Evolutionary conservation across 441 rosid species (phyloP).

Genomic region (Euphorbia celastroides): DNA sequence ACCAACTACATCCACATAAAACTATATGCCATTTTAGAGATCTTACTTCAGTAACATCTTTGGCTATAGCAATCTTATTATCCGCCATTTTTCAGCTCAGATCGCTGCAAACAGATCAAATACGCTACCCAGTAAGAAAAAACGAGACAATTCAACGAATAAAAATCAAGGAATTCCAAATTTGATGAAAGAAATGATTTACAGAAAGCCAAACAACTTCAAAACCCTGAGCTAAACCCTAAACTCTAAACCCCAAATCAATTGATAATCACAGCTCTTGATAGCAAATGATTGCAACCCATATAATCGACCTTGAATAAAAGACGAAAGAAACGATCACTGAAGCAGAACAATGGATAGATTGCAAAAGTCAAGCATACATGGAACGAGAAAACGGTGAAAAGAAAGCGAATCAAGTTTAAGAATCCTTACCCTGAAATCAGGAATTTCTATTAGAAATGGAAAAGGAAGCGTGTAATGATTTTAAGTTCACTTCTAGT

Average conservation of each 20-base stretch:
- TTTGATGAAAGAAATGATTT: background rate
- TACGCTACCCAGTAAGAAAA: background rate
- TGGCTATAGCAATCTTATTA: slow-evolving; percentile 32
- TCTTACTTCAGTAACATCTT: slow-evolving; percentile 49
- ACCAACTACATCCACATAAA: background rate
- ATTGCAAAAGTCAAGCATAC: background rate
- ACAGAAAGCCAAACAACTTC: background rate
- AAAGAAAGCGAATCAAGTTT: background rate
- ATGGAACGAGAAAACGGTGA: background rate
- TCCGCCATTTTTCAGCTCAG: slow-evolving; percentile 26
- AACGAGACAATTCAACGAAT: background rate
- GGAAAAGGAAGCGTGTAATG: no score
- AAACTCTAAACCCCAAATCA: background rate
- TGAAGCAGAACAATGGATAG: background rate
- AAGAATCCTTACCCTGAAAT: background rate
- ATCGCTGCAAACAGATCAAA: slow-evolving; percentile 15
- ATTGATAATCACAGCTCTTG: background rate
- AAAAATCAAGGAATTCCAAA: background rate
- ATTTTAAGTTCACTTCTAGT: no score
- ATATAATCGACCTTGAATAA: background rate
- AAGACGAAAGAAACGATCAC: background rate
- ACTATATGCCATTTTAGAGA: background rate
- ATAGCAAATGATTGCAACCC: background rate
- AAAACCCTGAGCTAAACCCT: background rate
- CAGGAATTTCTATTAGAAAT: background rate